Evolutionary conservation across 2,329 filamentous ascomycete species (phyloP), one percentile per base, ranked within the genome.

Genomic region (Xylariaceae sp.): DNA sequence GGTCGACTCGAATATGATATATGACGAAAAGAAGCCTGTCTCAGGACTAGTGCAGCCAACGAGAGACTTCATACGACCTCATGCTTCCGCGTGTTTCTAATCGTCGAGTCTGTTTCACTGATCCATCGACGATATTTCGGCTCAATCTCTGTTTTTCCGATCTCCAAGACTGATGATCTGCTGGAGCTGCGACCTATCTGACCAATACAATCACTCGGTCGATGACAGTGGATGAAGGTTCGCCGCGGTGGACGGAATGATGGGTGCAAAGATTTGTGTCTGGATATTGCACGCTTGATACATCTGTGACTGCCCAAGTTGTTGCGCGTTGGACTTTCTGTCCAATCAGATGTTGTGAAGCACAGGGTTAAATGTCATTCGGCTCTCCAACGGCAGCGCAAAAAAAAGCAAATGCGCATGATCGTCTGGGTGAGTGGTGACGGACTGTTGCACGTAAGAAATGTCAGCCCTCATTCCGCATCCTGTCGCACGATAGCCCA

Each of bases 21-120:
- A 41, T 48, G 2, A 32, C 33, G 45, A 27, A 33, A 45, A 45
- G 41, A 27, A 48, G 22, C 44, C 31, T 49, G 49, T 52, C 18
- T 48, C 47, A 47, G 39, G 39, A 27, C 45, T 47, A 44, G 45
- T 31, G 27, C 31, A 42, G 42, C 11, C 42, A 32, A 39, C 36
- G 31, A 18, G 39, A 33, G 36, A 39, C 39, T 27, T 33, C 44
- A 22, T 22, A 32, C n/a, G 18, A 18, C 17, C 30, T 12, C n/a
- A 44, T 4, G 18, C 31, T 11, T 44, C 41, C 14, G 10, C 15
- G 17, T 39, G 15, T 31, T 36, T 41, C 22, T 30, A 30, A 27
- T 27, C 22, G 22, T 27, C 22, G 22, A 27, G 22, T 27, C 22
- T 48, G 41, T 43, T 43, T 39, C 32, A 47, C 44, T 44, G 33